Evolutionary conservation across 495 filamentous ascomycete species (phyloP).

Genomic region (Aspergillus ellipticus): DNA sequence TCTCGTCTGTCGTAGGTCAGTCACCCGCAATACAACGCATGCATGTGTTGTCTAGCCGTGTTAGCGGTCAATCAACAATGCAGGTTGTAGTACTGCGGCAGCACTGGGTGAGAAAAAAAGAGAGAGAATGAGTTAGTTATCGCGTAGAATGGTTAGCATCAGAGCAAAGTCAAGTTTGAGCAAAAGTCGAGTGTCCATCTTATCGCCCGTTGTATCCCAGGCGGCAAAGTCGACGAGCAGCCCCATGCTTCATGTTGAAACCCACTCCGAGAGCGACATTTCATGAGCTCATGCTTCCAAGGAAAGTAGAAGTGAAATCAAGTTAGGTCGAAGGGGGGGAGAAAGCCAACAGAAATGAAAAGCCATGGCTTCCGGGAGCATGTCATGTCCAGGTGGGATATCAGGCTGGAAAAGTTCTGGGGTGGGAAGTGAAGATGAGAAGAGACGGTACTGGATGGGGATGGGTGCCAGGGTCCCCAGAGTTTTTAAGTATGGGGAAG

Average conservation of each 20-base stretch:
- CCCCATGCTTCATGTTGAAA: not conserved
- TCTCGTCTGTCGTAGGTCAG: not conserved
- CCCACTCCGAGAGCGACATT: not conserved
- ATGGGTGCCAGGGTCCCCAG: not conserved
- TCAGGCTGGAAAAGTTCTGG: not conserved
- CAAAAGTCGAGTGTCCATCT: not conserved
- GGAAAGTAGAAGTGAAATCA: not conserved
- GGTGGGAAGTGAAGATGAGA: not conserved
- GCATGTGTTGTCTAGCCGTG: not conserved
- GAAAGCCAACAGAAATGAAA: not conserved
- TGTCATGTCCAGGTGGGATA: not conserved
- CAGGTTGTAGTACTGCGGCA: not conserved
- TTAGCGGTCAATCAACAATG: not conserved
- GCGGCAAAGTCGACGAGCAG: conserved; percentile 2
- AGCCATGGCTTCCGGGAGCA: not conserved
- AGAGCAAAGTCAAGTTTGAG: conserved; percentile 1
- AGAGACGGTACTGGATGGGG: not conserved
- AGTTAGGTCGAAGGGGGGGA: not conserved
- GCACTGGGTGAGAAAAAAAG: not conserved
- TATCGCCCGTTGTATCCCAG: not conserved
- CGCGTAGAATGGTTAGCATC: not conserved
- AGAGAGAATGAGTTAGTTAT: not conserved
- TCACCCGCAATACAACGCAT: not conserved
- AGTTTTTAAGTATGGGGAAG: not conserved
- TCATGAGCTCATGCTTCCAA: not conserved